phyloP scores from a whole-genome alignment of 2,329 filamentous ascomycete genomes.

The Colletotrichum sp. region DNA sequence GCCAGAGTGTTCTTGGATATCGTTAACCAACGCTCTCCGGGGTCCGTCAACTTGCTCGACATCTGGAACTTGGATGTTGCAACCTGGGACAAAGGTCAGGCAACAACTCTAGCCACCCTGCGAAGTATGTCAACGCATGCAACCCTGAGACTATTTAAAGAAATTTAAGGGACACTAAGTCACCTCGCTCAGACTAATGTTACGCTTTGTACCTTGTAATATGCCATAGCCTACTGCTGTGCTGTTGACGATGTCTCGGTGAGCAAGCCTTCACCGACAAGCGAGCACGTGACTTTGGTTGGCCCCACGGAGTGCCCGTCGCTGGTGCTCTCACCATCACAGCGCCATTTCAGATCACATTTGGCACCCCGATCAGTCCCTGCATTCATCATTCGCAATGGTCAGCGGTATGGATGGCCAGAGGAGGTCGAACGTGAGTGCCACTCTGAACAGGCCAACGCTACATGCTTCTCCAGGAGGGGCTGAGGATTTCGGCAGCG shows the following conservation, averaged over 20 bases:
- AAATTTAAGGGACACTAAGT: no score
- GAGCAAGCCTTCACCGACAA: slow-evolving; percentile 6
- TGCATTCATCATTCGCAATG: background rate
- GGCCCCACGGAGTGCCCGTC: background rate
- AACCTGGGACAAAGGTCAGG: background rate
- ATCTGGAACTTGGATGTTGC: background rate
- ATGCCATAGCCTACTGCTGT: background rate
- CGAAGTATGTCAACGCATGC: background rate
- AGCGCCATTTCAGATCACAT: background rate
- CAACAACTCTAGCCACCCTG: background rate
- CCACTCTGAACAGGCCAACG: background rate
- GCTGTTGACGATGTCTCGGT: slow-evolving; percentile 11
- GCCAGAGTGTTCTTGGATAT: background rate
- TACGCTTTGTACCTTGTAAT: background rate
- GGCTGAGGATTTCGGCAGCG: background rate
- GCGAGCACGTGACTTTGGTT: slow-evolving; percentile 13
- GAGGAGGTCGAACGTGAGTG: background rate
- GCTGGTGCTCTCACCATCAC: background rate
- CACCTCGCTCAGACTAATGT: background rate
- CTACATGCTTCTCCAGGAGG: background rate
- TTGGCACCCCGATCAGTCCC: background rate
- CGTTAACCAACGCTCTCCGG: background rate
- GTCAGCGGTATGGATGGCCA: slow-evolving; percentile 1
- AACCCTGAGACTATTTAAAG: background rate
- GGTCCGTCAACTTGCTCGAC: background rate